Base-by-base conservation (phyloP, 371 early-diverging fungal species). In the Rhizopus sp. region DNA sequence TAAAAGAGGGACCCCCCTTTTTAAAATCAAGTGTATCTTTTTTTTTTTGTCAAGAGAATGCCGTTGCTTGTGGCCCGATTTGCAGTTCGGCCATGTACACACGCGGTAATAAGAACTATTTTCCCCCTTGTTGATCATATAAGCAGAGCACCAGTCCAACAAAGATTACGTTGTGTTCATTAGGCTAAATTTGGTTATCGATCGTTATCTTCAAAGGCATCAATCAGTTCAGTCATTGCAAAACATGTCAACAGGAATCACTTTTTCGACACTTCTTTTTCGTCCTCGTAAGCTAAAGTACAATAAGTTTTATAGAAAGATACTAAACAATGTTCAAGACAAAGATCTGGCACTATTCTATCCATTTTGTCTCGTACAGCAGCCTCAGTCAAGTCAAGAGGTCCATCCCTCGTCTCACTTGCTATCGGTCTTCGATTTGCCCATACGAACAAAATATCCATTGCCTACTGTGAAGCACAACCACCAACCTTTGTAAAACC, bases 401-500 rank as follows among this genome's bases (percentile, higher is more conserved):
- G 34, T 23, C 8, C 57, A 49, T 57, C 60, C 16, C 23, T 60
- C 16, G 42, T 49, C 10, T 56, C 65, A 0, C 40, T 65, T 10
- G 53, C 55, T 6, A 15, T 42, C 7, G 53, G 65, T 5, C 37
- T 65, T 13, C 55, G 53, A 10, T 17, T 51, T 5, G 50, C 53
- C 3, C 50, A 63, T 30, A 23, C 46, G 3, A 23, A 54, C 32
- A 56, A 66, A 33, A 4, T 62, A 34, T 54, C 55, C 12, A 49
- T 55, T 0, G 68, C 40, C 0, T 59, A 68, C 32, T 64, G 64
- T 15, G 68, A 68, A 44, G 61, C 61, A n/a, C 23, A 15, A 31
- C 40, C 53, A 0, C 8, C 50, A n/a, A 59, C 45, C 13, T 32
- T 58, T 7, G 15, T 62, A 7, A 49, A 49, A 35, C 47, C 49